Conservation (phyloP, 352 stramenopile genomes). For the Phytopythium mirpurense region DNA sequence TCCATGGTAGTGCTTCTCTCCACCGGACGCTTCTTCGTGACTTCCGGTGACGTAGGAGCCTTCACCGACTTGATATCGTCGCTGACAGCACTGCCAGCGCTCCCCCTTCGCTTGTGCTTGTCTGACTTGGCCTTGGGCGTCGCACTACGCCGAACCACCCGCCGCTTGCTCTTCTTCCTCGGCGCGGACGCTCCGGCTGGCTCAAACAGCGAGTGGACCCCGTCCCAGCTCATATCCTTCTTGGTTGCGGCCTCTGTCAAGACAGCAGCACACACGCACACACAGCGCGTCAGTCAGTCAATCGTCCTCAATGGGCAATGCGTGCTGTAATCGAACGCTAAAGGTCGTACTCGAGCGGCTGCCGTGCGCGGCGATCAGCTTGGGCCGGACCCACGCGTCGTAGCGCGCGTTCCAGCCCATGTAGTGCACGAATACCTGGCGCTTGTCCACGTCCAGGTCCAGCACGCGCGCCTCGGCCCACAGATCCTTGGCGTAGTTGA, state of each 20-base stretch:
- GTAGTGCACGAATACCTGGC: slow-evolving; percentile 58
- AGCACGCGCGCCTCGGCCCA: slow-evolving; percentile 65
- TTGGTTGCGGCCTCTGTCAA: slow-evolving; percentile 4
- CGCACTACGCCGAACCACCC: neutral
- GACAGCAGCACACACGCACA: neutral
- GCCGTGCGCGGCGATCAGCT: slow-evolving; percentile 48
- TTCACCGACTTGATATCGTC: neutral
- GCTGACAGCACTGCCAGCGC: neutral
- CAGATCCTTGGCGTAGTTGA: slow-evolving; percentile 40
- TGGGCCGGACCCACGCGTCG: slow-evolving; percentile 47
- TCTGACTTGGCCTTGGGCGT: slow-evolving; percentile 2
- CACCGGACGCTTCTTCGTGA: neutral
- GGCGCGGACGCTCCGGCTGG: slow-evolving; percentile 5
- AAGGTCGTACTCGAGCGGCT: slow-evolving; percentile 36
- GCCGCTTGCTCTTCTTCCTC: slow-evolving; percentile 5
- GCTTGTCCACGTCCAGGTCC: slow-evolving; percentile 26
- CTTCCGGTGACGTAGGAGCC: neutral
- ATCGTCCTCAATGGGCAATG: no score
- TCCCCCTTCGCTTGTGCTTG: slow-evolving; percentile 4
- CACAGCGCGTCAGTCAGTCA: neutral
- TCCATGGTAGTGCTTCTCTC: neutral
- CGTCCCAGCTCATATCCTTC: slow-evolving; percentile 50
- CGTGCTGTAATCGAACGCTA: no score
- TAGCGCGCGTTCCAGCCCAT: slow-evolving; percentile 75
- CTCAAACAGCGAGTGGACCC: slow-evolving; percentile 35